Percentiles rank a stretch among this genome's conserved stretches.
These are phyloP conservation scores for Cyathus striatus DNA, from an alignment of 768 basidiomycete genomes.

Conservation along the genomic window DNA sequence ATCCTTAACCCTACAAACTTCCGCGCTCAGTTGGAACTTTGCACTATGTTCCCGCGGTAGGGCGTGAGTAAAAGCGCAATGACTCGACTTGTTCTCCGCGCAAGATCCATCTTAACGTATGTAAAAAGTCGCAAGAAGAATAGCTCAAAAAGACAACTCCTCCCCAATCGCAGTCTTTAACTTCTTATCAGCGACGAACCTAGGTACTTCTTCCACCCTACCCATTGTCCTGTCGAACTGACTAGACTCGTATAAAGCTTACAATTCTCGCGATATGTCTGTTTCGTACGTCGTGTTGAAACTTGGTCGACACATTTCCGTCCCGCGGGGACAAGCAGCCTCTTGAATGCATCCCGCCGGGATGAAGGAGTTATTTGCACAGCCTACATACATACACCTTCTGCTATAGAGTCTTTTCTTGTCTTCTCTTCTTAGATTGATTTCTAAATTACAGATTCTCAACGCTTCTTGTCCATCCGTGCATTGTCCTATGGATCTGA, in stretches of 20 bases:
- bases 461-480: too few species aligned
- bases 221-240: slow-evolving; percentile 1
- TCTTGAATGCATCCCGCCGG: not conserved
- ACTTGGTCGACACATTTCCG: too few species aligned
- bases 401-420: not conserved
- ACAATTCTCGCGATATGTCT: not conserved
- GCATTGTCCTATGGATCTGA: too few species aligned
- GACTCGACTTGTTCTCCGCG: slow-evolving; percentile 16
- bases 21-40: not conserved
- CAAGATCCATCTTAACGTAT: too few species aligned
- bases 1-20: not conserved
- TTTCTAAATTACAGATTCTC: too few species aligned
- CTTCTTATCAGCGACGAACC: not conserved
- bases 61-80: slow-evolving; percentile 16
- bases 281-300: too few species aligned
- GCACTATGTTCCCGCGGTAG: slow-evolving; percentile 11
- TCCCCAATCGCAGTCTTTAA: not conserved
- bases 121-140: not conserved
- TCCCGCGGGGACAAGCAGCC: too few species aligned
- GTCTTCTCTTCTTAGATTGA: not conserved
- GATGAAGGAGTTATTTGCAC: not conserved
- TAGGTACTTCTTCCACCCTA: not conserved
- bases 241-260: not conserved
- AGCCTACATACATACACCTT: not conserved
- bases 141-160: not conserved